phyloP scores from a whole-genome alignment of 305 asterid species.

The Rubia tinctorum region DNA sequence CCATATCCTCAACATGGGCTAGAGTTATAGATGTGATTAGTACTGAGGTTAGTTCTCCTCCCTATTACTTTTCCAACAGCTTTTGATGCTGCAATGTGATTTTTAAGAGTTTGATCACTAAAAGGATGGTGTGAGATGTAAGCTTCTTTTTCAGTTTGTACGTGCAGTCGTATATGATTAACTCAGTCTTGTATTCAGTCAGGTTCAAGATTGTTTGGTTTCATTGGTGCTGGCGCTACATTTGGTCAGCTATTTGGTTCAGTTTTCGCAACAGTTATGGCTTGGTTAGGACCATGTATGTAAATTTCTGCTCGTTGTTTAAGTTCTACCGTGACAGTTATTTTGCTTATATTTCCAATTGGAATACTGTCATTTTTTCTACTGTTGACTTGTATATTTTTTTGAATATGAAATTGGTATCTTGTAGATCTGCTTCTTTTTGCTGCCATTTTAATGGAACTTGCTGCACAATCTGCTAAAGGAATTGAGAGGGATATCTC shows the following conservation, averaged over 20 bases:
- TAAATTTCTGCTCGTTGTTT: conserved; percentile 14
- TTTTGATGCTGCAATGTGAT: neutral
- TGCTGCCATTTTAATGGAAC: conserved; percentile 88
- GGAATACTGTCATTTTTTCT: neutral
- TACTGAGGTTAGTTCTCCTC: conserved; percentile 67
- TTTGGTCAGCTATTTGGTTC: conserved; percentile 96
- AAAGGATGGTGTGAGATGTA: neutral
- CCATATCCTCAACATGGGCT: conserved; percentile 99
- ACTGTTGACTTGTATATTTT: neutral
- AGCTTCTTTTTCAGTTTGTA: conserved; percentile 5
- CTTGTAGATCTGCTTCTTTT: conserved; percentile 84
- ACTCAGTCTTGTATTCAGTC: conserved; percentile 61
- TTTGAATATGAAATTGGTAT: conserved; percentile 19
- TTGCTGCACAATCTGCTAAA: conserved; percentile 82
- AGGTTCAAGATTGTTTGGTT: conserved; percentile 99
- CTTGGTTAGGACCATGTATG: conserved; percentile 98
- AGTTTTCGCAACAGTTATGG: conserved; percentile 87
- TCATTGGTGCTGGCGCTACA: conserved; percentile 99
- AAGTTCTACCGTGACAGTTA: neutral
- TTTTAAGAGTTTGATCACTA: conserved; percentile 1
- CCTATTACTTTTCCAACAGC: conserved; percentile 18
- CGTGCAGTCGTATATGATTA: neutral
- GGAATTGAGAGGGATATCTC: conserved; percentile 67
- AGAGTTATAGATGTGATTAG: conserved; percentile 96
- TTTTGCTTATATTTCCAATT: conserved; percentile 10